These are phyloP conservation scores for Colletotrichum sp. DNA, from an alignment of 2,329 filamentous ascomycete genomes.

Conservation along the genomic window DNA sequence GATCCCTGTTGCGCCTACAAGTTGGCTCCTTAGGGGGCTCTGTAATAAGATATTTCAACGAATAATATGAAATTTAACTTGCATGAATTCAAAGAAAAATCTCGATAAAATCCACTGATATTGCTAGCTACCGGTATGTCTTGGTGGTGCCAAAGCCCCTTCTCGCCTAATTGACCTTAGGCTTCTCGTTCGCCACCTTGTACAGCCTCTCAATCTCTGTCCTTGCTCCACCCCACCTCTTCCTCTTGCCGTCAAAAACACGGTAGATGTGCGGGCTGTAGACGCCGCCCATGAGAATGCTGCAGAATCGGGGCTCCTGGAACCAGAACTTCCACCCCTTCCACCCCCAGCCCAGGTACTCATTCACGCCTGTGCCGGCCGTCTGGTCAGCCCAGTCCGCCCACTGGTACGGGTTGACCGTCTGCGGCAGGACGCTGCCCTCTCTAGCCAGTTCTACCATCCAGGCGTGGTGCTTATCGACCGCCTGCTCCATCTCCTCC, in stretches of 20 bases:
- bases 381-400: slow-evolving; percentile 38
- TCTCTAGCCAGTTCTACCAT: slow-evolving; percentile 21
- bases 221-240: slow-evolving; percentile 40
- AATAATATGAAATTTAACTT: not conserved
- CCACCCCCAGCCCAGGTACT: slow-evolving; percentile 43
- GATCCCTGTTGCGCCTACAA: not conserved
- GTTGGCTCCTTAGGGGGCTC: not conserved
- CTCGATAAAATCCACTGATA: not conserved
- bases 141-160: not conserved
- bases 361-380: slow-evolving; percentile 42
- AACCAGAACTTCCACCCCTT: slow-evolving; percentile 46
- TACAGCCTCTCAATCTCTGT: not conserved
- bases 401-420: slow-evolving; percentile 31
- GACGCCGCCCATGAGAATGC: slow-evolving; percentile 40
- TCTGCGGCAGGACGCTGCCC: slow-evolving; percentile 18
- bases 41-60: not conserved
- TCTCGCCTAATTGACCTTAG: not conserved
- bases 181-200: not conserved
- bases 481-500: slow-evolving; percentile 30
- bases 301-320: slow-evolving; percentile 37
- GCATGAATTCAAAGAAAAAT: not conserved
- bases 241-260: slow-evolving; percentile 40
- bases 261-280: slow-evolving; percentile 43
- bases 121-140: not conserved
- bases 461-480: slow-evolving; percentile 31